Percentiles rank a stretch among this genome's conserved stretches.
phyloP scores from a whole-genome alignment of 192 early-diverging fungal genomes.

The Spinellus fusiger region DNA sequence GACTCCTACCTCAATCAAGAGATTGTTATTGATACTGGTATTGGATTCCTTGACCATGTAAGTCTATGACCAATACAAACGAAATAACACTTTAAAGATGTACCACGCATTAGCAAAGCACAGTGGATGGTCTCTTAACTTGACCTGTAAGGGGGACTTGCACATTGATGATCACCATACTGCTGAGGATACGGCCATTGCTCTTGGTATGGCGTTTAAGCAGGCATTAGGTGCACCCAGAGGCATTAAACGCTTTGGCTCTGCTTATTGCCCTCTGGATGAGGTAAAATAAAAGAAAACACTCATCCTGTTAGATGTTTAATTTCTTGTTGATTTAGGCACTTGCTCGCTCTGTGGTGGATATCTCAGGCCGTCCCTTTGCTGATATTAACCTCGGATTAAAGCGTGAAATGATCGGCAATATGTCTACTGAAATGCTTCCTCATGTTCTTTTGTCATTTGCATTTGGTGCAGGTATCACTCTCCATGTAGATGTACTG shows the following conservation, averaged over 20 bases:
- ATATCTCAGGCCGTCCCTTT: constrained; percentile 92
- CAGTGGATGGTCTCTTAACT: constrained; percentile 78
- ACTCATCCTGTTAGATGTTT: background rate
- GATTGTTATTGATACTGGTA: constrained; percentile 84
- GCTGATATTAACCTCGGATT: constrained; percentile 79
- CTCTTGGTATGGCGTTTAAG: constrained; percentile 90
- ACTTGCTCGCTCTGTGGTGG: constrained; percentile 88
- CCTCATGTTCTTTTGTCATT: constrained; percentile 94
- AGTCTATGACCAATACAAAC: constrained; percentile 16
- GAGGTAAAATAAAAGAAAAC: constrained; percentile 47
- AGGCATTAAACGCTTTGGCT: constrained; percentile 88
- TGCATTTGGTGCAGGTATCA: constrained; percentile 86
- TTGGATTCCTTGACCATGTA: constrained; percentile 97
- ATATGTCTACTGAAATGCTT: constrained; percentile 95
- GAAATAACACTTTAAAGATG: constrained; percentile 63
- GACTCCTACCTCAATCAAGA: constrained; percentile 56
- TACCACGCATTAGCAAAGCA: constrained; percentile 97
- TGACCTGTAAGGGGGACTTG: constrained; percentile 88
- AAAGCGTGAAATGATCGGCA: constrained; percentile 88
- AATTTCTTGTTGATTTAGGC: constrained; percentile 47
- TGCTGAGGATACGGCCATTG: constrained; percentile 92
- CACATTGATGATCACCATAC: constrained; percentile 99
- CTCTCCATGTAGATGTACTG: constrained; percentile 92
- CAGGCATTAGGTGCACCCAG: constrained; percentile 84
- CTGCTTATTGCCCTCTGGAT: constrained; percentile 93